These are phyloP conservation scores for Rhizoclosmatium sp. DNA, from an alignment of 192 early-diverging fungal genomes.

Conservation along the genomic window DNA sequence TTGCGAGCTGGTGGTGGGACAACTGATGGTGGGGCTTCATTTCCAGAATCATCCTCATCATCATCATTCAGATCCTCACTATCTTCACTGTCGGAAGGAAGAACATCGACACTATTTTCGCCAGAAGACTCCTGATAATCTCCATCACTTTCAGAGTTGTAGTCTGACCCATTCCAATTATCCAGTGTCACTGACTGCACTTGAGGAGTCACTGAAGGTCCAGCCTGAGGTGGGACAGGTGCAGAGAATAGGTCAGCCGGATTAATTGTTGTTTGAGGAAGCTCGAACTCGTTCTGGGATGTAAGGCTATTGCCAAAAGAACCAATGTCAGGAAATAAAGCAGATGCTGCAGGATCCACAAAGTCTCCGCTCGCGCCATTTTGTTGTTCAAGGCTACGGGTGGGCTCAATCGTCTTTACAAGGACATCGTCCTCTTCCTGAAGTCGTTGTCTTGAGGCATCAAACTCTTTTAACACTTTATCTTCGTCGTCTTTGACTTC, in stretches of 20 bases:
- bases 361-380: background rate
- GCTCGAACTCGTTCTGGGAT: background rate
- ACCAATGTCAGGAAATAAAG: background rate
- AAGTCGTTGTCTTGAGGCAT: too few relatives aligned
- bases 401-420: background rate
- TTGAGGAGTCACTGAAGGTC: background rate
- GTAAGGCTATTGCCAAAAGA: background rate
- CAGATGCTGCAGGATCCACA: background rate
- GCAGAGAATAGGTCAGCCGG: background rate
- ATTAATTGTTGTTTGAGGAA: background rate
- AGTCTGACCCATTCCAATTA: conserved; percentile 25
- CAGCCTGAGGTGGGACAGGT: background rate
- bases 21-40: background rate
- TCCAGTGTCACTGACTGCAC: background rate
- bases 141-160: conserved; percentile 22
- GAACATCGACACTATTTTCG: conserved; percentile 65
- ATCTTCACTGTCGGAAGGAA: conserved; percentile 68
- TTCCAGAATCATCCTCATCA: conserved; percentile 37
- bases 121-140: conserved; percentile 3
- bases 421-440: background rate
- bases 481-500: background rate
- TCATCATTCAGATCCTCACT: conserved; percentile 24
- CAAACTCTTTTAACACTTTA: background rate
- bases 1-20: background rate
- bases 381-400: background rate